phyloP scores from a whole-genome alignment of 192 early-diverging fungal species.

The Backusella tuberculispora region DNA sequence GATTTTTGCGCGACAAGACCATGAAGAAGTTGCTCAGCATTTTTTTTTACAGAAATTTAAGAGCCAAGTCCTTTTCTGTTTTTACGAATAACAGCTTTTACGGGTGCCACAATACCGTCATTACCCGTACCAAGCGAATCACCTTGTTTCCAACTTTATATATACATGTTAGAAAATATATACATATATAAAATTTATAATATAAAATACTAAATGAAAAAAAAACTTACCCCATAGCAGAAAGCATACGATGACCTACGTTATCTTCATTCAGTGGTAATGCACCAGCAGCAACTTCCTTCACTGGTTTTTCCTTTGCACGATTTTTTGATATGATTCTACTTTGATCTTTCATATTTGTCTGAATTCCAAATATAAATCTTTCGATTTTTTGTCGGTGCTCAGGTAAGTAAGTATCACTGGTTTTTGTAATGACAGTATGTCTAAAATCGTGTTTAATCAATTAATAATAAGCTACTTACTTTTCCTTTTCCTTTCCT shows the following conservation, averaged over 20 bases:
- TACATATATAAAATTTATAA: neutral
- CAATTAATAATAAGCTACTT: no score
- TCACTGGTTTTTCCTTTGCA: neutral
- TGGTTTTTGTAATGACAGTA: constrained; percentile 38
- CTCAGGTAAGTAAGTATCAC: constrained; percentile 43
- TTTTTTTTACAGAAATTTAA: neutral
- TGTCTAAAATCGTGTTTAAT: neutral
- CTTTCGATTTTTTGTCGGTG: constrained; percentile 47
- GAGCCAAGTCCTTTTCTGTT: constrained; percentile 49
- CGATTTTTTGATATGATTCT: constrained; percentile 3
- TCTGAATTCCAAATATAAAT: constrained; percentile 41
- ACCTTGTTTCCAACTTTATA: constrained; percentile 50
- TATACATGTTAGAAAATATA: neutral
- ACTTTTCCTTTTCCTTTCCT: no score
- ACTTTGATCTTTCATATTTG: constrained; percentile 26
- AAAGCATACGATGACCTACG: constrained; percentile 69
- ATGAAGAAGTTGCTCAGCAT: no score
- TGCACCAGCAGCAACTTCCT: constrained; percentile 54
- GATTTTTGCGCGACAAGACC: no score
- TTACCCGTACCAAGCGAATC: constrained; percentile 46
- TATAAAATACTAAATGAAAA: neutral
- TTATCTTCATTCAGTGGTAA: constrained; percentile 61
- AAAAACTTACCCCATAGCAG: constrained; percentile 63
- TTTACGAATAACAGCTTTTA: constrained; percentile 51
- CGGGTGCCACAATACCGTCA: constrained; percentile 51